Base-by-base conservation (phyloP, 306 rosid genomes). In the Adenanthera pavonina region DNA sequence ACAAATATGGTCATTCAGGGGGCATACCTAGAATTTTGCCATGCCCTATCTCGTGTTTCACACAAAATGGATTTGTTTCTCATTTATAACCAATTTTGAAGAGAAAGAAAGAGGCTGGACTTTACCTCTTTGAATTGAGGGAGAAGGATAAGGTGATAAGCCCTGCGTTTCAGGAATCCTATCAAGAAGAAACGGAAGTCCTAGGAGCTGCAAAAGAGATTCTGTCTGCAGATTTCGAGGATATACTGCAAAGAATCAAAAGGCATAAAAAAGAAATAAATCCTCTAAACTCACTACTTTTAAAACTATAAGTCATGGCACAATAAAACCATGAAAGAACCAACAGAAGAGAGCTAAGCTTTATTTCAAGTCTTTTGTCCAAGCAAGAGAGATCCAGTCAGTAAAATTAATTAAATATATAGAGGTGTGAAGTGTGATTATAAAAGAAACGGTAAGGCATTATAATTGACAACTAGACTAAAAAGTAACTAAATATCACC, bases 181-280 rank as follows among this genome's bases (percentile, higher is more conserved):
- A 81, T 90, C 97, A 74, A 95, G 97, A 78, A 95, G 95, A 85
- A 89, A 88, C 33, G 97, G 98, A 85, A 95, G 97, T 77, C 86
- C 99, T 72, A 95, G 84, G 83, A 95, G 88, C 87, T 83, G 91
- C 89, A 95, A 86, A 65, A 93, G 87, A 54, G 91, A 93, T 75
- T 86, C 95, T 41, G 99, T 95, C 88, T 93, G 99, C 65, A 97
- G 94, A 81, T 90, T 95, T 78, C 91, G 89, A 54, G 76, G 64
- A 69, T 59, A 75, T 35, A 75, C 99, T 95, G 95, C 86, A 76
- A 81, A 78, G 69, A 49, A 74, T 49, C 34, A 30, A 56, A 62
- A 44, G 48, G 48, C 10, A 68, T 36, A 10, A 6, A 16, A 56
- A 61, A 33, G 69, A 71, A 69, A 66, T 71, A 34, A 41, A 10